These are phyloP conservation scores for Yueomyces sp. DNA, from an alignment of 1,139 yeast genomes.

Conservation along the genomic window DNA sequence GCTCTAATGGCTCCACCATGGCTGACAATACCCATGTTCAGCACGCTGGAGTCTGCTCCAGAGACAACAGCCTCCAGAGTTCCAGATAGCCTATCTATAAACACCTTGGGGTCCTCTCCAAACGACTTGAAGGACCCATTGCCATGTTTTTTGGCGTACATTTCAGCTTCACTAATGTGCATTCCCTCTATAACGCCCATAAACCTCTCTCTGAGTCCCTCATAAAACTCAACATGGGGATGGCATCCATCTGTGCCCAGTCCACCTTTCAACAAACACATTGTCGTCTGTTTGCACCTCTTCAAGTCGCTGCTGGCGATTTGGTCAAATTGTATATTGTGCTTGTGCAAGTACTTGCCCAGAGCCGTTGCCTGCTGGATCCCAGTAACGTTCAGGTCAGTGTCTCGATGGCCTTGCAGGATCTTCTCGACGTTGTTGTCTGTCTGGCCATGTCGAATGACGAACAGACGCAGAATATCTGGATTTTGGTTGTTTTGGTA, in stretches of 20 bases:
- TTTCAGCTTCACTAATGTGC: constrained; percentile 53
- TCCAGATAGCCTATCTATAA: constrained; percentile 36
- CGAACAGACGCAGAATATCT: constrained; percentile 37
- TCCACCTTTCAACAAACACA: constrained; percentile 25
- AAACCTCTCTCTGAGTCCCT: constrained; percentile 52
- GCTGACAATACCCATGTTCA: constrained; percentile 53
- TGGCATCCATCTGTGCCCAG: constrained; percentile 16
- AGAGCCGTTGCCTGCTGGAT: constrained; percentile 39
- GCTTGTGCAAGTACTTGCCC: constrained; percentile 25
- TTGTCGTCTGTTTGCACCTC: constrained; percentile 47
- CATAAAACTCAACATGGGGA: constrained; percentile 14
- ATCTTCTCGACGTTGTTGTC: constrained; percentile 53
- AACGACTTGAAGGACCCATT: constrained; percentile 32
- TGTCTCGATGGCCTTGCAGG: constrained; percentile 61
- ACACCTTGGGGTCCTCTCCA: constrained; percentile 41
- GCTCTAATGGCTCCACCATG: constrained; percentile 82
- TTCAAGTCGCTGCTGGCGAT: constrained; percentile 47
- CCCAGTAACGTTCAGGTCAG: constrained; percentile 49
- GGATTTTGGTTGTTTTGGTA: constrained; percentile 22
- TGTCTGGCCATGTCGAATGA: constrained; percentile 76
- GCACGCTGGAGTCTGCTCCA: constrained; percentile 25
- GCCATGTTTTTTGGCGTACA: constrained; percentile 37
- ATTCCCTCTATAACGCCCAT: constrained; percentile 81
- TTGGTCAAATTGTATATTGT: constrained; percentile 30
- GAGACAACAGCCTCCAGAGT: constrained; percentile 30